Evolutionary conservation across 768 basidiomycete species (phyloP), one percentile per base, ranked within the genome.

Genomic region (Melanogaster broomeanus): DNA sequence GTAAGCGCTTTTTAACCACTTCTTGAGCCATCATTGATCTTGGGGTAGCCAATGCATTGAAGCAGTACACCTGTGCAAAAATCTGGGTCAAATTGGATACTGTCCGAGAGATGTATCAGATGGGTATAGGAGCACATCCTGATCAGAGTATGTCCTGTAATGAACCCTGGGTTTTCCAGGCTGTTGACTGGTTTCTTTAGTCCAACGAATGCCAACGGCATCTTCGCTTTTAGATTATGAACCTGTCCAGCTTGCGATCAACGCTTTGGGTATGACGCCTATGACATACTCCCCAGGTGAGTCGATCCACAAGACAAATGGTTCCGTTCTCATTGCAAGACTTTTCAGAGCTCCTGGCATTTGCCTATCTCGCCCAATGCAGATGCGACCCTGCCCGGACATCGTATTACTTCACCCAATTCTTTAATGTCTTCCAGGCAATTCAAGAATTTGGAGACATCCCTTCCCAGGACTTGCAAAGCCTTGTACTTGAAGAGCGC

Each of bases 321-420:
- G 31, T 41, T 37, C 31, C 22, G 15, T 38, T 30, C 38, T 55
- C 33, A 61, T 39, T 42, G 42, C 45, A 31, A 54, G 13, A 15
- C 12, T 31, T 34, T 15, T 24, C 57, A 93, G 90, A 87, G 21
- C 72, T 90, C 12, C 76, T 93, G 47, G 73, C 74, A n/a, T 92
- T 90, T 64, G 89, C 84, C 1, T 93, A 93, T 61, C 69, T 85
- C 49, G 85, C 88, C 0, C 89, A 93, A 66, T 87, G 83, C 62
- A 86, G 89, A 52, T 93, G 91, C 66, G 84, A 92, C 60, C 88
- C 89, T 27, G 72, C 68, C 3, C 70, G 75, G 33, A 91, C 89
- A 0, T 57, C 82, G 4, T 63, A 70, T 13, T 87, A 90, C 65
- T 91, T 89, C 66, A 78, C 80, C 3, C 73, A 76, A 47, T 70